phyloP scores from a whole-genome alignment of 345 rosid species.

The Moringa oleifera region DNA sequence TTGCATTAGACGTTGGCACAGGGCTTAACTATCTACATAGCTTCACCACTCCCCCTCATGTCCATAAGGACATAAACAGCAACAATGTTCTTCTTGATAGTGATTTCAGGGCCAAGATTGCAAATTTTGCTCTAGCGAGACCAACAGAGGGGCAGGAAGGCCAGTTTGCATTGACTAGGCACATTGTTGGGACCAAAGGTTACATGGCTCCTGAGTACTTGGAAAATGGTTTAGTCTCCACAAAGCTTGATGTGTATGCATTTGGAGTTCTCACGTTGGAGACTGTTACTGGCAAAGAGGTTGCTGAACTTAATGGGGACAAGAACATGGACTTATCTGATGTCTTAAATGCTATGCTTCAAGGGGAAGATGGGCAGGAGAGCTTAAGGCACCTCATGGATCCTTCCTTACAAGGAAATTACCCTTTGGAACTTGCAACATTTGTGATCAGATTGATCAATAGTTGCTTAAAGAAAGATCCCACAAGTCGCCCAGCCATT shows the following conservation, averaged over 20 bases:
- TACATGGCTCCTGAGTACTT: slow-evolving; percentile 86
- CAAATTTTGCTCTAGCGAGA: slow-evolving; percentile 46
- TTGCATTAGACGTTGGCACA: slow-evolving; percentile 62
- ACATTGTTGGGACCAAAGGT: slow-evolving; percentile 78
- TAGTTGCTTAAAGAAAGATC: slow-evolving; percentile 56
- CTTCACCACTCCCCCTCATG: slow-evolving; percentile 48
- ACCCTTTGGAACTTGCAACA: slow-evolving; percentile 37
- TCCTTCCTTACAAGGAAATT: slow-evolving; percentile 34
- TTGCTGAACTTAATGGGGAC: slow-evolving; percentile 27
- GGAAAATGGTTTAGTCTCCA: slow-evolving; percentile 64
- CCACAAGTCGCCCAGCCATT: slow-evolving; percentile 60
- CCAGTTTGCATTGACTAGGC: slow-evolving; percentile 61
- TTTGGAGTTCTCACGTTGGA: slow-evolving; percentile 71
- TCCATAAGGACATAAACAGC: slow-evolving; percentile 47
- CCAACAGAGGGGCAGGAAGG: slow-evolving; percentile 40
- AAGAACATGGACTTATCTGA: slow-evolving; percentile 28
- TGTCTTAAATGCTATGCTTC: slow-evolving; percentile 16
- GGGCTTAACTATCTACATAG: slow-evolving; percentile 80
- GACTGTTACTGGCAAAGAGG: slow-evolving; percentile 63
- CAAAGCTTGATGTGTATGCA: slow-evolving; percentile 79
- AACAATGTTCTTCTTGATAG: slow-evolving; percentile 46
- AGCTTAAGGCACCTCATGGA: slow-evolving; percentile 30
- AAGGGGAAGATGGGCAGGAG: slow-evolving; percentile 21
- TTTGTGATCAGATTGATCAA: slow-evolving; percentile 35
- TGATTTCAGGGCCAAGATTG: slow-evolving; percentile 52